Base-by-base conservation (phyloP, 1,139 yeast species). In the Hansenula anomala region DNA sequence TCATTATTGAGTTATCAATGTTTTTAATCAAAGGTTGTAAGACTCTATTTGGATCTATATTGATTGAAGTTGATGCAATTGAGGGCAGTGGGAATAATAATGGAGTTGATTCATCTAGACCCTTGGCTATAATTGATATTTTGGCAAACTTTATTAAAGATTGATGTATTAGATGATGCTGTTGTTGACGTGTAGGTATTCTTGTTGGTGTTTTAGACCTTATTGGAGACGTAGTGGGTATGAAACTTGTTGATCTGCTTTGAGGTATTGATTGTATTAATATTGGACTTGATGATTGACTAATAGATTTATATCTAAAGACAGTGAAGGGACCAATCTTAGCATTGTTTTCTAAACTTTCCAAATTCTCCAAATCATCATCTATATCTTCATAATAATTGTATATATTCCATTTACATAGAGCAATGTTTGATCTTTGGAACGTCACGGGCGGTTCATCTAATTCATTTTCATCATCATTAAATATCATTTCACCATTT, bases 301-400 rank as follows among this genome's bases (percentile, higher is more conserved):
- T n/a, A n/a, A n/a, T n/a, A n/a, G n/a, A n/a, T 33, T 29, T 30
- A n/a, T 22, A 30, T 17, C 37, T 34, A 16, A 40, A 41, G 1
- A 26, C 36, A 2, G 38, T 31, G 32, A 43, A 45, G 0, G 48
- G 50, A 3, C 50, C 47, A 20, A 20, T 20, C 13, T 28, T 26
- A 3, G n/a, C 15, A 7, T 8, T 18, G 3, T 12, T 6, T 1
- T 36, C 36, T 6, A 4, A 3, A 16, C 20, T 27, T 8, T 64
- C 36, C 48, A 83, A 80, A 28, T 70, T 64, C 15, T 76, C 69
- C 39, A 88, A 62, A 49, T 84, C 88, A 28, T 67, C 63, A 56
- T 87, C 95, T 75, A 88, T 78, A 26, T 85, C 94, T 33, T 84
- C 84, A 53, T 89, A 87, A 15, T 77, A 74, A 36, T 73, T 86